phyloP scores from a whole-genome alignment of 805 yeast genomes.

The Maudiozyma turicensis region DNA sequence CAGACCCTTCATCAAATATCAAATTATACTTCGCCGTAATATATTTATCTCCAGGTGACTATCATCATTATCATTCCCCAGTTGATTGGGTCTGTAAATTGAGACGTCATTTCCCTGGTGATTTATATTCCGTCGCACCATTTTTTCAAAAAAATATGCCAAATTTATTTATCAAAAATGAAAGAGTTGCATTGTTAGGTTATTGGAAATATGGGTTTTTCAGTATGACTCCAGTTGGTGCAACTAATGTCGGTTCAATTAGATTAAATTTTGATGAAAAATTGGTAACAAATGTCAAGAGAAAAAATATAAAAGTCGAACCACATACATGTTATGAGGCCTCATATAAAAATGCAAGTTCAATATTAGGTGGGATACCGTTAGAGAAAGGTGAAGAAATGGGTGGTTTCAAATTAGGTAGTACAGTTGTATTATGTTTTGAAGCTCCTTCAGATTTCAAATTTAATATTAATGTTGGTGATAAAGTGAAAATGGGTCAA shows the following conservation, averaged over 20 bases:
- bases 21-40: constrained; percentile 81
- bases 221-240: constrained; percentile 98
- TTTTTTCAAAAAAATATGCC: constrained; percentile 82
- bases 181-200: constrained; percentile 89
- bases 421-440: constrained; percentile 92
- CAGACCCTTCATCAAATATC: constrained; percentile 37
- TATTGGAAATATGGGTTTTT: constrained; percentile 96
- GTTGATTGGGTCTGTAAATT: constrained; percentile 89
- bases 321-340: constrained; percentile 91
- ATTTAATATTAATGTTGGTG: constrained; percentile 62
- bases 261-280: constrained; percentile 86
- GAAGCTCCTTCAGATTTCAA: constrained; percentile 84
- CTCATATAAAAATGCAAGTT: constrained; percentile 72
- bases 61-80: constrained; percentile 95
- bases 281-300: constrained; percentile 69
- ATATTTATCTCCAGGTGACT: constrained; percentile 96
- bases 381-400: constrained; percentile 85
- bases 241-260: constrained; percentile 96
- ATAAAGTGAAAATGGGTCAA: constrained; percentile 79
- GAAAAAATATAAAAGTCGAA: constrained; percentile 32
- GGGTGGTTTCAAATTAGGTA: constrained; percentile 95
- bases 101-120: constrained; percentile 94
- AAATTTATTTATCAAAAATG: constrained; percentile 84
- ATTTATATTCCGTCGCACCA: constrained; percentile 91
- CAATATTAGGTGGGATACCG: constrained; percentile 76